A percentile compares a stretch with the other conserved stretches of the same genome.
These are phyloP conservation scores for Lathyrus tuberosus DNA, from an alignment of 306 rosid genomes.

Conservation along the genomic window DNA sequence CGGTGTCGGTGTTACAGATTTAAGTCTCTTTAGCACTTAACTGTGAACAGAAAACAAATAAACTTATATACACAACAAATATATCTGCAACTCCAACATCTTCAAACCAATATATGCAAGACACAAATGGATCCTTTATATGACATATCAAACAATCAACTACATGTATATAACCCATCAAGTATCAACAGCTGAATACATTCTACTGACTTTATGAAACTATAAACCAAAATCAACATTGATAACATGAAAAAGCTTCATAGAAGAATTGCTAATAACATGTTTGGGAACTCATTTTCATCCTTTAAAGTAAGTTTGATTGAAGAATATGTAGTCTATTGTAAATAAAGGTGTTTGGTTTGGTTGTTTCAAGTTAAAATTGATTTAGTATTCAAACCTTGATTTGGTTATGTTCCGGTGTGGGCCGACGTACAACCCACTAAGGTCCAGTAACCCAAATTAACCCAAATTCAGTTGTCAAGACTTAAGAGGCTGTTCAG, in stretches of 20 bases:
- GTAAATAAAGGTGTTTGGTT: neutral
- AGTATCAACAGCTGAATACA: neutral
- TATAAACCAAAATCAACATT: too few species aligned
- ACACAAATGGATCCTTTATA: neutral
- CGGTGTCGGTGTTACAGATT: too few species aligned
- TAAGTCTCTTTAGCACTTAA: neutral
- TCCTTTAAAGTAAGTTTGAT: neutral
- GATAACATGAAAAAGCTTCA: constrained; percentile 9
- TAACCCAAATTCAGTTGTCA: too few species aligned
- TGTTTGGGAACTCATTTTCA: neutral
- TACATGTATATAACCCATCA: neutral
- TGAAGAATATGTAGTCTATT: neutral
- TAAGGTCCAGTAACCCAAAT: too few species aligned
- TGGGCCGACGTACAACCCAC: too few species aligned
- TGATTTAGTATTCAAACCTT: too few species aligned
- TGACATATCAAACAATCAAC: constrained; percentile 33
- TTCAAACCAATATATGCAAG: constrained; percentile 22
- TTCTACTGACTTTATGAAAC: too few species aligned
- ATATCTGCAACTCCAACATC: constrained; percentile 17
- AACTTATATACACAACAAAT: neutral
- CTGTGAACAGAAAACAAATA: neutral
- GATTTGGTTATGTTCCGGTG: too few species aligned
- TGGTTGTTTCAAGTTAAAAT: too few species aligned
- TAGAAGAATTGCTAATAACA: neutral
- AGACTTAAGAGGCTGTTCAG: too few species aligned